A percentile compares a stretch with the other conserved stretches of the same genome.
phyloP scores from a whole-genome alignment of 192 early-diverging fungal genomes.

The Backusella circina region DNA sequence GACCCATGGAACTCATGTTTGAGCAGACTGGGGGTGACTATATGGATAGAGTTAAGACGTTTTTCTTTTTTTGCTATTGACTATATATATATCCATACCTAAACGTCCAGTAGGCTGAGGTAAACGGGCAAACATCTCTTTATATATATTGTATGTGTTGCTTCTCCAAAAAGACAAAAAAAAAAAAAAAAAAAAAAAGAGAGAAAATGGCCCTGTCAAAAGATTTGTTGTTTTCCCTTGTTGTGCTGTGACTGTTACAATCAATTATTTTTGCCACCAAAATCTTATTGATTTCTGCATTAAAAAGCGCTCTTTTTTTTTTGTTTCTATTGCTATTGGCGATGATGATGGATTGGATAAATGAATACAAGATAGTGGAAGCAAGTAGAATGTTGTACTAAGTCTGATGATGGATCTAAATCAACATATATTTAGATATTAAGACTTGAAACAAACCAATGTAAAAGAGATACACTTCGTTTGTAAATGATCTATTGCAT shows the following conservation, averaged over 20 bases:
- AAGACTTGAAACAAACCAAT: no score
- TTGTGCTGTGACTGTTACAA: not conserved
- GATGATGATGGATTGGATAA: no score
- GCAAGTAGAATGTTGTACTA: no score
- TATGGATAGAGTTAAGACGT: not conserved
- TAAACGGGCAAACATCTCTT: constrained; percentile 5
- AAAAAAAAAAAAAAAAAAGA: not conserved
- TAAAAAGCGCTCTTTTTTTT: no score
- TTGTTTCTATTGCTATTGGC: no score
- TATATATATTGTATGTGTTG: not conserved
- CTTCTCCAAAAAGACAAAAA: not conserved
- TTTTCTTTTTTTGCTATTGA: not conserved
- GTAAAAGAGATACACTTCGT: no score
- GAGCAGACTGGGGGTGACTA: constrained; percentile 1
- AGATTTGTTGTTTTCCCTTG: not conserved
- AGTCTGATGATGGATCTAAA: no score
- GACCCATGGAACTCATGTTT: constrained; percentile 30
- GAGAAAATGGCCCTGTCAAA: constrained; percentile 3
- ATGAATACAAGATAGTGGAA: no score
- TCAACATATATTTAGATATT: no score
- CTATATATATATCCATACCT: not conserved
- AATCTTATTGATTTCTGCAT: not conserved
- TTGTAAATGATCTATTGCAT: no score
- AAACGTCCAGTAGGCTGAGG: not conserved
- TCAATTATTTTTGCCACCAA: not conserved